Percentiles rank a stretch among this genome's conserved stretches.
These are phyloP conservation scores for Letharia columbiana DNA, from an alignment of 495 filamentous ascomycete genomes.

Conservation along the genomic window DNA sequence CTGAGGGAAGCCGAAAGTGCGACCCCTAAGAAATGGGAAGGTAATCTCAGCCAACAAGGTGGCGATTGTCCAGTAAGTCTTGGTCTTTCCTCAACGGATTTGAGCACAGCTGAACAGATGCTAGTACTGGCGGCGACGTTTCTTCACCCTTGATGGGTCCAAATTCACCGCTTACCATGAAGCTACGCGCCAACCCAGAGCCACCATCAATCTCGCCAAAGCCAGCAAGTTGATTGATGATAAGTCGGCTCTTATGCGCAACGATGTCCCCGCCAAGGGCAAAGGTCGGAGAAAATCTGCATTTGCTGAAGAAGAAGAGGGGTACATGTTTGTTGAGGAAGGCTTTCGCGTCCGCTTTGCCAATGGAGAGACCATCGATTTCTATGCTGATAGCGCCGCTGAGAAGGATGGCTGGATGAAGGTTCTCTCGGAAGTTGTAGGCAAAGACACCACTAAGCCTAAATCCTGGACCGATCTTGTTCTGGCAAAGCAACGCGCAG, in stretches of 20 bases:
- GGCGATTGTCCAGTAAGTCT: constrained; percentile 91
- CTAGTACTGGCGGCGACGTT: constrained; percentile 93
- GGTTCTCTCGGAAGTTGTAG: constrained; percentile 75
- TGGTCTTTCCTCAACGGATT: background rate
- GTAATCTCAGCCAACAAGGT: constrained; percentile 87
- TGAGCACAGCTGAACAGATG: constrained; percentile 5
- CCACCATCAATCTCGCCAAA: constrained; percentile 93
- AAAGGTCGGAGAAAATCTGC: constrained; percentile 82
- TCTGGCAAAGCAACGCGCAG: constrained; percentile 41
- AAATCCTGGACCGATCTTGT: constrained; percentile 79
- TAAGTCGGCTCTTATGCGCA: constrained; percentile 69
- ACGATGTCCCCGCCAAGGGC: constrained; percentile 61
- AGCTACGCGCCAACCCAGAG: constrained; percentile 85
- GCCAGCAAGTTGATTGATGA: constrained; percentile 93
- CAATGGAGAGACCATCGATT: constrained; percentile 96
- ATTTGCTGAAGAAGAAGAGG: constrained; percentile 96
- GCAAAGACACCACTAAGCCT: constrained; percentile 49
- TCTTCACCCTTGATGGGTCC: constrained; percentile 86
- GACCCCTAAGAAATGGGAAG: constrained; percentile 68
- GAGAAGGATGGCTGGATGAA: constrained; percentile 94
- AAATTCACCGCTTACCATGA: constrained; percentile 96
- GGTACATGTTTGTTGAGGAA: constrained; percentile 99
- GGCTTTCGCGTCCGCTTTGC: constrained; percentile 97
- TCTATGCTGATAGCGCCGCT: constrained; percentile 80
- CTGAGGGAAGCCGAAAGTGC: constrained; percentile 77